phyloP scores from a whole-genome alignment of 2,329 filamentous ascomycete species.

The Trichoderma sp. region DNA sequence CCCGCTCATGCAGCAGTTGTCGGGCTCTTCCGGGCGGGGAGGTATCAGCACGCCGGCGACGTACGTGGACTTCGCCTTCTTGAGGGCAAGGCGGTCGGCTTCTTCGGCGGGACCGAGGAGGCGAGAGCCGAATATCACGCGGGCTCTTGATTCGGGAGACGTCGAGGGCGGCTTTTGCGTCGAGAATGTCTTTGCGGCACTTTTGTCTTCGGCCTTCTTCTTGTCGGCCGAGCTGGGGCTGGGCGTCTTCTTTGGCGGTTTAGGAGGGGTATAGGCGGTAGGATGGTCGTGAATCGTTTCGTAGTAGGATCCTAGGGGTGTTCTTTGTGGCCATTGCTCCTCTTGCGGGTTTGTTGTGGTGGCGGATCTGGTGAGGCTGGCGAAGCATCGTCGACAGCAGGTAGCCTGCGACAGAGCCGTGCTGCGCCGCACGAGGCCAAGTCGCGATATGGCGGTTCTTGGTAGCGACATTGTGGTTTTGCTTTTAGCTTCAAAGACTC shows the following conservation, averaged over 20 bases:
- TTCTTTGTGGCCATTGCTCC: slow-evolving; percentile 43
- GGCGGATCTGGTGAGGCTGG: slow-evolving; percentile 33
- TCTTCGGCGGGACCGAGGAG: slow-evolving; percentile 74
- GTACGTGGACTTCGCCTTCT: slow-evolving; percentile 60
- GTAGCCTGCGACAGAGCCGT: slow-evolving; percentile 27
- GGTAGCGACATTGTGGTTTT: slow-evolving; percentile 38
- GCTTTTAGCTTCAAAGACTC: neutral
- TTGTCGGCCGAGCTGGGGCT: slow-evolving; percentile 44
- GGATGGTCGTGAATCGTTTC: slow-evolving; percentile 56
- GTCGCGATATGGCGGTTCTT: slow-evolving; percentile 37
- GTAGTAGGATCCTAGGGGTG: slow-evolving; percentile 62
- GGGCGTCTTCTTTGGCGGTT: slow-evolving; percentile 51
- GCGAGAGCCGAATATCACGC: slow-evolving; percentile 80
- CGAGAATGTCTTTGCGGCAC: slow-evolving; percentile 25
- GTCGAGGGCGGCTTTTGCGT: slow-evolving; percentile 35
- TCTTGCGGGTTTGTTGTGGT: neutral
- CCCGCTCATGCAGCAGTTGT: slow-evolving; percentile 99
- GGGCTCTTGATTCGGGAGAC: slow-evolving; percentile 56
- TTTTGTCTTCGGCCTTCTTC: slow-evolving; percentile 19
- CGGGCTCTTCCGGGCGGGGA: slow-evolving; percentile 82
- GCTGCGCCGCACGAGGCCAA: slow-evolving; percentile 37
- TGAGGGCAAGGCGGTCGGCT: slow-evolving; percentile 60
- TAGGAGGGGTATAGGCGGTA: slow-evolving; percentile 42
- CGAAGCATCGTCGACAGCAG: slow-evolving; percentile 35
- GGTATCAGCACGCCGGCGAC: slow-evolving; percentile 83